These are phyloP conservation scores for Effrenium voratum DNA, from an alignment of 73 alveolate genomes.

Conservation along the genomic window DNA sequence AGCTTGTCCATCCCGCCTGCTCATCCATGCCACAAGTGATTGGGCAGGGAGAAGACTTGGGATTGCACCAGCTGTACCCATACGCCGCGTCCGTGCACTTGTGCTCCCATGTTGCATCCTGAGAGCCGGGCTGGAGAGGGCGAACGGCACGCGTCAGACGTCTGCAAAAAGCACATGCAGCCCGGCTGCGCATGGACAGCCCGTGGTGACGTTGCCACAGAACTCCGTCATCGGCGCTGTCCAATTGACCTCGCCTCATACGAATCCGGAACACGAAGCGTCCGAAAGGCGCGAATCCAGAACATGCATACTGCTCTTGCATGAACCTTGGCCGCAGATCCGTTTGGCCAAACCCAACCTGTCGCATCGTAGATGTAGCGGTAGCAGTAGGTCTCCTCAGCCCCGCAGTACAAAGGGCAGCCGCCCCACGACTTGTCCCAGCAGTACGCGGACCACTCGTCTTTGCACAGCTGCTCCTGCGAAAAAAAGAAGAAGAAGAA, in stretches of 20 bases:
- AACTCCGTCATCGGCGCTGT: neutral
- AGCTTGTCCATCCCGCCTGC: neutral
- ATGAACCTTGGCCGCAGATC: neutral
- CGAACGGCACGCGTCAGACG: neutral
- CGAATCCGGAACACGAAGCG: neutral
- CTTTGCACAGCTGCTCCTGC: constrained; percentile 27
- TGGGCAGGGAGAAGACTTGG: constrained; percentile 61
- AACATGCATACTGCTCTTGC: neutral
- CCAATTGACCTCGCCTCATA: constrained; percentile 15
- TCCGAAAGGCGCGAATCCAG: neutral
- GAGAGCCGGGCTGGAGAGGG: too few species aligned
- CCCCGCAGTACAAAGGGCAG: constrained; percentile 41
- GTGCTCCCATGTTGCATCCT: constrained; percentile 58
- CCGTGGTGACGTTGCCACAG: constrained; percentile 13
- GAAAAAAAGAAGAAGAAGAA: too few species aligned
- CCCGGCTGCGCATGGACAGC: constrained; percentile 68
- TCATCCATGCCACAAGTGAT: constrained; percentile 19
- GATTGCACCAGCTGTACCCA: constrained; percentile 59
- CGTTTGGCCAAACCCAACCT: neutral
- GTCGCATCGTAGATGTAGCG: constrained; percentile 38
- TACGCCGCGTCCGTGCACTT: constrained; percentile 33
- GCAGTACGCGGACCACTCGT: constrained; percentile 63
- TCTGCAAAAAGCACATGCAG: neutral
- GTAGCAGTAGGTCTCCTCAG: constrained; percentile 13
- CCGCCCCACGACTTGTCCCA: constrained; percentile 63